A percentile compares a stretch with the other conserved stretches of the same genome.
Conservation (phyloP, 805 yeast species). For the Metschnikowia baotianmanensis region DNA sequence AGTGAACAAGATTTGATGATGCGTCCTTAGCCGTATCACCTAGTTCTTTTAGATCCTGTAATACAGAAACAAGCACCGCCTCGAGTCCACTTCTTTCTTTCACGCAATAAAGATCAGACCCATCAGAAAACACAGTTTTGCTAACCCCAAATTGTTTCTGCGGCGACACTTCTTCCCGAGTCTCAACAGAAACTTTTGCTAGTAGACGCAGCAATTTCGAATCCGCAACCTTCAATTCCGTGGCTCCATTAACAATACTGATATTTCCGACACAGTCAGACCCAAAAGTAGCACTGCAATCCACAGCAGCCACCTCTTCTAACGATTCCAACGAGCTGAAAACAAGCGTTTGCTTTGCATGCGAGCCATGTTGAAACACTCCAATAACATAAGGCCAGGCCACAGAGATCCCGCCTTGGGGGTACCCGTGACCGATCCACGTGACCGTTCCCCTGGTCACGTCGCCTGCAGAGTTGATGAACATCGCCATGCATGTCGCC, state of each 20-base stretch:
- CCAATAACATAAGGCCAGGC: constrained; percentile 40
- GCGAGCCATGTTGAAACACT: constrained; percentile 18
- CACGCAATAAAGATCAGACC: constrained; percentile 4
- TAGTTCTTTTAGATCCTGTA: too few species aligned
- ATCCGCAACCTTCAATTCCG: constrained; percentile 6
- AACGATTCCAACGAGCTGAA: constrained; percentile 28
- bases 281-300: background rate
- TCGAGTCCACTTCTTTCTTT: constrained; percentile 2
- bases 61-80: too few species aligned
- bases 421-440: constrained; percentile 38
- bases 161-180: constrained; percentile 3
- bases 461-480: constrained; percentile 37
- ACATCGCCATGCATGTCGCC: constrained; percentile 39
- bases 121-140: constrained; percentile 9
- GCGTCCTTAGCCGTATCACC: background rate
- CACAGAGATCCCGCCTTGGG: constrained; percentile 31
- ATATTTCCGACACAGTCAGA: background rate
- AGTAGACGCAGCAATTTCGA: constrained; percentile 12
- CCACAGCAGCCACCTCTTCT: constrained; percentile 13
- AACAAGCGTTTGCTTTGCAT: constrained; percentile 13
- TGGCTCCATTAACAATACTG: constrained; percentile 1
- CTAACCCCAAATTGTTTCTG: constrained; percentile 4
- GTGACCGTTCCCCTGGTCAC: constrained; percentile 42
- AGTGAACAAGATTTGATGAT: background rate
- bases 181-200: constrained; percentile 1